phyloP scores from a whole-genome alignment of 345 rosid species.

The Lepidium africanum region DNA sequence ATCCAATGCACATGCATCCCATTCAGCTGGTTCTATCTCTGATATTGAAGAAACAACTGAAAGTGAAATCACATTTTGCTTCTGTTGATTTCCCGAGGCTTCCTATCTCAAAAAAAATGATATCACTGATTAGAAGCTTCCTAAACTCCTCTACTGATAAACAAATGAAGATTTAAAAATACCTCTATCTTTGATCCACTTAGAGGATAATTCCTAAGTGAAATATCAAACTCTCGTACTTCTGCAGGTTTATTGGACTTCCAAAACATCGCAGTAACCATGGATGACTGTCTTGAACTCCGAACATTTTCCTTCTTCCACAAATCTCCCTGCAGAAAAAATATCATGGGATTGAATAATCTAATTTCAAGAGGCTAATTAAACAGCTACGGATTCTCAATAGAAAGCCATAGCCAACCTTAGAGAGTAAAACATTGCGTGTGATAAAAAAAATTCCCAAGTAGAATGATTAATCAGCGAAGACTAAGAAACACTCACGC shows the following conservation, averaged over 20 bases:
- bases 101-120: slow-evolving; percentile 33
- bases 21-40: slow-evolving; percentile 53
- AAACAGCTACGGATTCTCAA: background rate
- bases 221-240: slow-evolving; percentile 38
- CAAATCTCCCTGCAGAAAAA: slow-evolving; percentile 38
- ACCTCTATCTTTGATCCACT: slow-evolving; percentile 52
- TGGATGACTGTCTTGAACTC: slow-evolving; percentile 23
- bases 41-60: slow-evolving; percentile 65
- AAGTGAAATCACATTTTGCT: slow-evolving; percentile 37
- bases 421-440: background rate
- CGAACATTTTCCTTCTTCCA: slow-evolving; percentile 6
- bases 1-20: slow-evolving; percentile 85
- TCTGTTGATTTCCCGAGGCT: slow-evolving; percentile 14
- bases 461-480: background rate
- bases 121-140: background rate
- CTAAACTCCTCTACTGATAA: background rate
- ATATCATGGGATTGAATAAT: background rate
- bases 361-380: background rate
- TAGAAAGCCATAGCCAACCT: background rate
- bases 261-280: slow-evolving; percentile 68
- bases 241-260: slow-evolving; percentile 49
- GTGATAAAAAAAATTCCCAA: background rate
- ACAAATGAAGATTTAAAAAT: slow-evolving; percentile 11
- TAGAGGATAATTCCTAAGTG: slow-evolving; percentile 45
- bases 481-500: slow-evolving; percentile 24